Percentiles rank a stretch among this genome's conserved stretches.
Evolutionary conservation across 768 basidiomycete genomes (phyloP).

Genomic region (Chiua virens): DNA sequence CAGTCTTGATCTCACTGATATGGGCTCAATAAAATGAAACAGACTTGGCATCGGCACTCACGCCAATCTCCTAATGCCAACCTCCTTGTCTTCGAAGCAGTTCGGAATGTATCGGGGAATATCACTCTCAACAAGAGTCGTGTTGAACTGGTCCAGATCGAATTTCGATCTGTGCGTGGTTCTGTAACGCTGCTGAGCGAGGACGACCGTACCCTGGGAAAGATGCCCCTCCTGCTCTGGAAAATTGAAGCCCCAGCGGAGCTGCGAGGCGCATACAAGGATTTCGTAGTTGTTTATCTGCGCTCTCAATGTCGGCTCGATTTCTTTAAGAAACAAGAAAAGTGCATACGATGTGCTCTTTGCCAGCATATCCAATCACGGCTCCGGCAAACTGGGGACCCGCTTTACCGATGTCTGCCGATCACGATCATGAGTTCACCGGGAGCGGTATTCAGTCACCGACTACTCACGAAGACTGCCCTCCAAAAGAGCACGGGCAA

Average conservation of each 20-base stretch:
- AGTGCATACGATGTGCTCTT: conserved; percentile 30
- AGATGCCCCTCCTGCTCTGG: conserved; percentile 10
- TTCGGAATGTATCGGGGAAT: conserved; percentile 28
- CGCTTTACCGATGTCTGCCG: conserved; percentile 36
- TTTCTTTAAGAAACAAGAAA: background rate
- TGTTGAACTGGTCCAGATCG: conserved; percentile 24
- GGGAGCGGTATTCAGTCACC: background rate
- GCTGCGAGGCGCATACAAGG: conserved; percentile 35
- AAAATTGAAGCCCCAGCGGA: conserved; percentile 31
- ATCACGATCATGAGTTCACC: background rate
- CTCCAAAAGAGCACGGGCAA: conserved; percentile 33
- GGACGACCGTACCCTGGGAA: conserved; percentile 30
- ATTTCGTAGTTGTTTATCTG: conserved; percentile 35
- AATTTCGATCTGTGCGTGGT: background rate
- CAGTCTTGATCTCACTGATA: conserved; percentile 40
- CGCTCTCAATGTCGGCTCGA: background rate
- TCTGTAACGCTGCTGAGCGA: conserved; percentile 24
- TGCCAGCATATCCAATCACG: conserved; percentile 34
- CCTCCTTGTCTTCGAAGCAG: conserved; percentile 20
- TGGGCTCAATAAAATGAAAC: background rate
- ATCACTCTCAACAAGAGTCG: conserved; percentile 26
- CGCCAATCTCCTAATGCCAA: conserved; percentile 23
- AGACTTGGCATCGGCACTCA: conserved; percentile 13
- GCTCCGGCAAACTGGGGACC: conserved; percentile 32
- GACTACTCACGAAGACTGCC: conserved; percentile 28